A percentile compares a stretch with the other conserved stretches of the same genome.
phyloP scores from a whole-genome alignment of 495 filamentous ascomycete genomes.

The Mycothermus thermophilus region DNA sequence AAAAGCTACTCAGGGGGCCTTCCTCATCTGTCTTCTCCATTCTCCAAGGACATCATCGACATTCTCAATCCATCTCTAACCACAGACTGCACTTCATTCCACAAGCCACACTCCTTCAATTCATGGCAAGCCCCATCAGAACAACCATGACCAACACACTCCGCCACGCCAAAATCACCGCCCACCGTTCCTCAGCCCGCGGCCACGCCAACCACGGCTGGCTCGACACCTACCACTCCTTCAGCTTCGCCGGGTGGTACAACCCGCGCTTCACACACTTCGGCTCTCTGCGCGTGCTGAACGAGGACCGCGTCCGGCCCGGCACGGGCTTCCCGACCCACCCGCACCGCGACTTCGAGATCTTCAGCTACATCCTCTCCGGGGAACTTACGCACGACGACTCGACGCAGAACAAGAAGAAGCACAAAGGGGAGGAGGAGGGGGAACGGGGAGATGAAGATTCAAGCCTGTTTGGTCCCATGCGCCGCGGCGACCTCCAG shows the following conservation, averaged over 20 bases:
- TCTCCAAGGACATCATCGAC: background rate
- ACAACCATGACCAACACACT: conserved; percentile 42
- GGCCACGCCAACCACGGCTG: conserved; percentile 69
- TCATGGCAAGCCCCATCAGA: conserved; percentile 15
- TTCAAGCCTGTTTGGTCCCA: conserved; percentile 58
- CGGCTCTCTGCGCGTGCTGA: conserved; percentile 62
- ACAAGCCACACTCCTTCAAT: background rate
- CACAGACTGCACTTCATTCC: conserved; percentile 7
- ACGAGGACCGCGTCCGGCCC: conserved; percentile 63
- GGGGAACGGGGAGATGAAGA: no score
- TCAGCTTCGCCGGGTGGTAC: conserved; percentile 64
- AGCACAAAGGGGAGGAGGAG: conserved; percentile 28
- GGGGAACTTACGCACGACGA: conserved; percentile 76
- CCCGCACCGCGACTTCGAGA: conserved; percentile 67
- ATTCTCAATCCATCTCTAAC: conserved; percentile 2
- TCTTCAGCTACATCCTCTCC: conserved; percentile 67
- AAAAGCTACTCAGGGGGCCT: no score
- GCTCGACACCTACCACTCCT: conserved; percentile 76
- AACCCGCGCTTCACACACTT: conserved; percentile 49
- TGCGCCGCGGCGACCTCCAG: conserved; percentile 66
- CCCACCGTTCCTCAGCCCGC: conserved; percentile 45
- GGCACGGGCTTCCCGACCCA: conserved; percentile 65
- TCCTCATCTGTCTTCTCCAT: no score
- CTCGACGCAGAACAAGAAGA: conserved; percentile 48
- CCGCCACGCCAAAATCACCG: conserved; percentile 47